Evolutionary conservation across 2,329 filamentous ascomycete genomes (phyloP).

Genomic region (Trichothecium sympodiale): DNA sequence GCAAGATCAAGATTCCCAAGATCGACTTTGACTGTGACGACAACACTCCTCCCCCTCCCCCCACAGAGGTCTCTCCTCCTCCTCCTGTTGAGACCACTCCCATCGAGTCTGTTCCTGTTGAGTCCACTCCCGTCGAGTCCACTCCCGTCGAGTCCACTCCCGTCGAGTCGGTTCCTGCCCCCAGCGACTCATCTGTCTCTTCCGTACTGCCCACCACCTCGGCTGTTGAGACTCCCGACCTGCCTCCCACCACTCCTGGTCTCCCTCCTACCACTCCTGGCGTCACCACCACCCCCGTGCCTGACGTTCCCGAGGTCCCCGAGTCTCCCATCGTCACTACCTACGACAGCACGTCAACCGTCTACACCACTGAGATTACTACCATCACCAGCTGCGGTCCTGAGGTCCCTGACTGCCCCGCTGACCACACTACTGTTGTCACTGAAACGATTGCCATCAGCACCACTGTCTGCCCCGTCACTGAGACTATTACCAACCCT

Average conservation of each 20-base stretch:
- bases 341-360: conserved; percentile 35
- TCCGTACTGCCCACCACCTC: background rate
- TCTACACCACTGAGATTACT: conserved; percentile 36
- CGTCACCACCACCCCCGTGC: conserved; percentile 6
- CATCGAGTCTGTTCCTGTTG: background rate
- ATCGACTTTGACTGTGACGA: conserved; percentile 63
- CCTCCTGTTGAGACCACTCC: conserved; percentile 14
- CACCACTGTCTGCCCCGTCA: conserved; percentile 52
- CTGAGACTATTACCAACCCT: conserved; percentile 37
- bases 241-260: conserved; percentile 2
- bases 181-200: no score
- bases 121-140: background rate
- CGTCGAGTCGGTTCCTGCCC: background rate
- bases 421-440: conserved; percentile 30
- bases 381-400: conserved; percentile 40
- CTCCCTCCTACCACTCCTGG: conserved; percentile 5
- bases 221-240: conserved; percentile 2
- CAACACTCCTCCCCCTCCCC: conserved; percentile 8
- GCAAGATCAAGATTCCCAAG: conserved; percentile 62
- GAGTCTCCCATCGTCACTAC: conserved; percentile 17
- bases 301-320: conserved; percentile 2
- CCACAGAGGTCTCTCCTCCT: conserved; percentile 3
- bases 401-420: conserved; percentile 39
- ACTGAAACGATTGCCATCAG: conserved; percentile 44
- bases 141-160: background rate